These are phyloP conservation scores for Lolium rigidum DNA, from an alignment of 176 grass and related monocot genomes.

Conservation along the genomic window DNA sequence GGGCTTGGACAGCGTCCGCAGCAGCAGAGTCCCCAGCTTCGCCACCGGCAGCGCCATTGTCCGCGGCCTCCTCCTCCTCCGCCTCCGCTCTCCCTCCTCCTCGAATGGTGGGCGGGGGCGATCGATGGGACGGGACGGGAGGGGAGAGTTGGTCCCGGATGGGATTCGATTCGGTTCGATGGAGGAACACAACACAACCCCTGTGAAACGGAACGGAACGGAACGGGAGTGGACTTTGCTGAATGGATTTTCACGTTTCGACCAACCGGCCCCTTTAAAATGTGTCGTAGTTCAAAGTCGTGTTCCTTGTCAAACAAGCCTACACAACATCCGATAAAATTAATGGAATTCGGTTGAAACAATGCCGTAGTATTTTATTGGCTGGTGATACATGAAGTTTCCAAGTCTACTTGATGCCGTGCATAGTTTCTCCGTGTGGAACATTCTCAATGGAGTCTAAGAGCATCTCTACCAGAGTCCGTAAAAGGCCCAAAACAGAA, in stretches of 20 bases:
- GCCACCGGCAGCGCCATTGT: slow-evolving; percentile 84
- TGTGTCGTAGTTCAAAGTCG: not conserved
- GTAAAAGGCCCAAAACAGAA: no score
- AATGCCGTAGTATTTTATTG: no score
- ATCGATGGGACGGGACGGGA: not conserved
- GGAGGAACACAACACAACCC: not conserved
- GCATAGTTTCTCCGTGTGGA: no score
- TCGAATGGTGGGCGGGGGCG: not conserved
- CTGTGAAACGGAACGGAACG: slow-evolving; percentile 17
- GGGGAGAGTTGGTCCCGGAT: not conserved
- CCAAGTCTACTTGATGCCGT: no score
- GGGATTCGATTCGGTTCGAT: slow-evolving; percentile 5
- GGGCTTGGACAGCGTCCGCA: slow-evolving; percentile 89
- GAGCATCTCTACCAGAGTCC: no score
- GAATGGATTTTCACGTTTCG: not conserved
- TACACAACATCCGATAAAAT: not conserved
- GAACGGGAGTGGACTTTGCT: slow-evolving; percentile 2
- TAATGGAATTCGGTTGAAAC: not conserved
- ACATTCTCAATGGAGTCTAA: no score
- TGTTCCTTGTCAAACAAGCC: slow-evolving; percentile 18
- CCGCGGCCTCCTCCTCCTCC: not conserved
- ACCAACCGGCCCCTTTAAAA: not conserved
- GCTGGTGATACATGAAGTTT: no score
- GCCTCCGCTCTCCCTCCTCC: slow-evolving; percentile 15
- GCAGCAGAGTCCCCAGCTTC: slow-evolving; percentile 80